Evolutionary conservation across 495 filamentous ascomycete genomes (phyloP).

Genomic region (Trichocladium uniseriatum): DNA sequence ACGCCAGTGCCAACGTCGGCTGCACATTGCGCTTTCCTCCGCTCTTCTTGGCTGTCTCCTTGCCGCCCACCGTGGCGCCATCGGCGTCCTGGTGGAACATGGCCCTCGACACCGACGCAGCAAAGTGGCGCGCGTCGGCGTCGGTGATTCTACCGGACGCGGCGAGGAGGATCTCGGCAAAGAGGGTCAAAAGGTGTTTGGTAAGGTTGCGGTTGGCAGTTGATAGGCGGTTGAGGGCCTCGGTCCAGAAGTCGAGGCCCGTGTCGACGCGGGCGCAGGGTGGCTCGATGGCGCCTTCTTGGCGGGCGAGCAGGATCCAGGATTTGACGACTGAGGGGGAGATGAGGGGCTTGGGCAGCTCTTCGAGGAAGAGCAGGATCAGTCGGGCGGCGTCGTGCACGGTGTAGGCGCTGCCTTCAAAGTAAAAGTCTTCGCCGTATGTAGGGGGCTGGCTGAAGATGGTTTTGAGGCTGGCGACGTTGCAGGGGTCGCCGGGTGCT

Average conservation of each 20-base stretch:
- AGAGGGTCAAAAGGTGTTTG: conserved; percentile 21
- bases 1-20: conserved; percentile 24
- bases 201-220: conserved; percentile 18
- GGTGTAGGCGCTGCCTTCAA: conserved; percentile 19
- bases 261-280: conserved; percentile 18
- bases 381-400: conserved; percentile 20
- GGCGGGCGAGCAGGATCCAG: conserved; percentile 23
- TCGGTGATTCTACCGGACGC: conserved; percentile 7
- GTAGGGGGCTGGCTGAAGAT: conserved; percentile 15
- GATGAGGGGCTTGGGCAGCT: conserved; percentile 22
- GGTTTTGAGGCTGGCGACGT: conserved; percentile 15
- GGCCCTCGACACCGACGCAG: conserved; percentile 17
- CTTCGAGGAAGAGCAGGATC: conserved; percentile 20
- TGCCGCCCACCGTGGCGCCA: background rate
- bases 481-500: conserved; percentile 15
- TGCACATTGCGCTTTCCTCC: conserved; percentile 12
- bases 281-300: conserved; percentile 23
- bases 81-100: conserved; percentile 19
- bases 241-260: conserved; percentile 26
- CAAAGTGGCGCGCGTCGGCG: conserved; percentile 19
- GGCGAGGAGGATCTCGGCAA: conserved; percentile 17
- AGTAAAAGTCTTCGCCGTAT: conserved; percentile 21
- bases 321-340: conserved; percentile 14
- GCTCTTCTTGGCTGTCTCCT: background rate
- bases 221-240: conserved; percentile 25